Base-by-base conservation (phyloP, 2,329 filamentous ascomycete species). In the Diaporthe sp. region DNA sequence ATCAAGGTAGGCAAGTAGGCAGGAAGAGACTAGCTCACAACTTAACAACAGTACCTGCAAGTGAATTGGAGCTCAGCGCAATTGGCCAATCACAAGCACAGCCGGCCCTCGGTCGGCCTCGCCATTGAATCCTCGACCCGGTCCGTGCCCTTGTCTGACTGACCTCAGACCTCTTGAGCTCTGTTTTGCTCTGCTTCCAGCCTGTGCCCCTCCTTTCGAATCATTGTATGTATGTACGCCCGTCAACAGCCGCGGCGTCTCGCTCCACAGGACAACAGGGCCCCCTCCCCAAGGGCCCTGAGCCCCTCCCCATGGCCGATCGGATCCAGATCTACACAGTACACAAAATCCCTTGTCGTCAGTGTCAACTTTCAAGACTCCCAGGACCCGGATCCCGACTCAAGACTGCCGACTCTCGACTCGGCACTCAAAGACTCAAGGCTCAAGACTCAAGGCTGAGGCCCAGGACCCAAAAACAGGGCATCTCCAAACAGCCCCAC, bases 81-180 rank as follows among this genome's bases (percentile, higher is more conserved):
- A 70, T 70, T 70, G 65, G 13, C 65, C 65, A 70, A 70, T 70
- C 65, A 70, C 65, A 51, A 47, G 31, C 47, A 25, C 47, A 39
- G 47, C 65, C 47, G 65, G 65, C 47, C 47, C n/a, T 15, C 22
- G n/a, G 49, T 28, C 65, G 63, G 63, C 63, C 44, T 51, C 10
- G n/a, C 8, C 4, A 12, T 37, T 28, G 49, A 70, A 31, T 49
- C 65, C 51, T 53, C 65, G 49, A 42, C 22, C 49, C 37, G 49
- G 65, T 55, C 47, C n/a, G 34, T 51, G 60, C 47, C 42, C 73
- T 72, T 72, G 65, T n/a, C 44, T 55, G 47, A 53, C 47, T 58
- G 57, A n/a, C 37, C 34, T 42, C 51, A 37, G 25, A n/a, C 68
- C 37, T 49, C 25, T 31, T 9, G 17, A 15, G 51, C 25, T 55